Base-by-base conservation (phyloP, 805 yeast genomes). In the Starmerella gropengiesseri region DNA sequence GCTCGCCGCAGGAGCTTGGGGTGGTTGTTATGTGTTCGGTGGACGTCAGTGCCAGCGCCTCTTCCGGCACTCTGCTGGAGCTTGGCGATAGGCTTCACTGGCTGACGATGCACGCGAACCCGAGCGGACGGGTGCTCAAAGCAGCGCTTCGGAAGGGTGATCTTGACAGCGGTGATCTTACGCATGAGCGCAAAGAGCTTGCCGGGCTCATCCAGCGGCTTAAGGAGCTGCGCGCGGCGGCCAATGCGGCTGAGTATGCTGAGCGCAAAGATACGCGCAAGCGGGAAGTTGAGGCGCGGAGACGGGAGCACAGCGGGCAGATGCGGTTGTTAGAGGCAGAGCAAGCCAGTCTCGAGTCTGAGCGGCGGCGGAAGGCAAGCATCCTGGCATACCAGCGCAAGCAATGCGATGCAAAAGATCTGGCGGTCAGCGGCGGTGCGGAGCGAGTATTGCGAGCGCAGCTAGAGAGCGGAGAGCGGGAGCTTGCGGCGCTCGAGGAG, bases 211-310 rank as follows among this genome's bases (percentile, higher is more conserved):
- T 16, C 21, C 29, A 20, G n/a, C 7, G 13, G 7, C 27, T 34
- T 20, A 34, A 23, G 20, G 20, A 34, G 21, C 20, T 22, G 14
- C 37, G 29, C 7, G 37, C 37, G 2, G 29, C n/a, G 7, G 37
- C 37, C 11, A 6, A 34, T n/a, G 37, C 37, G 11, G 37, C 29
- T 5, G 29, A 34, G 28, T 34, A 34, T 16, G 29, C 27, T n/a
- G 9, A 21, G n/a, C 27, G 37, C 14, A 4, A 16, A 29, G 11
- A 8, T 13, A 23, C 21, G 27, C 14, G 7, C 5, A 14, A 17
- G 7, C 7, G 23, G 37, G 29, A 29, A n/a, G 37, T 21, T 4
- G 29, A 7, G 2, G 37, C 23, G 21, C 37, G 3, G 7, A 14
- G 9, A 16, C 16, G 12, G 8, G 12, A 31, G 18, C 16, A 3